Evolutionary conservation across 805 yeast genomes (phyloP).

Genomic region (Clavispora santaluciae): DNA sequence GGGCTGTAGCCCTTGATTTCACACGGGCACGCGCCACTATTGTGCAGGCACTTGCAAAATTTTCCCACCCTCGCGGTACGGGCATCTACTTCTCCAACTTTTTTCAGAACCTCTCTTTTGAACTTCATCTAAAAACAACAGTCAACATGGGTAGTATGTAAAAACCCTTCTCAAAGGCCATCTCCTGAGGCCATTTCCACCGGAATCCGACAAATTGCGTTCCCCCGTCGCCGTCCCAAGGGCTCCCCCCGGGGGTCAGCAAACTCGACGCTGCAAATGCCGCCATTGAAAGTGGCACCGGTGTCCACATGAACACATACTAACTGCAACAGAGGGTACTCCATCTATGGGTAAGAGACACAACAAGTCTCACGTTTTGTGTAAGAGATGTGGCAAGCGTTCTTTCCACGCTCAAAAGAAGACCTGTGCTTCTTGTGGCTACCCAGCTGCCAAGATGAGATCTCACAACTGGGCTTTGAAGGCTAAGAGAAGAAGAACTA

Average conservation of each 20-base stretch:
- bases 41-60: conserved; percentile 12
- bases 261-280: too few species aligned
- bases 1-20: conserved; percentile 15
- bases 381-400: conserved; percentile 99
- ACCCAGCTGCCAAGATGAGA: conserved; percentile 99
- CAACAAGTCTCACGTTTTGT: conserved; percentile 98
- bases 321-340: conserved; percentile 76
- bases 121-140: conserved; percentile 27
- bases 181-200: neutral
- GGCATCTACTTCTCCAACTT: conserved; percentile 7
- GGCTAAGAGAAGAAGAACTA: conserved; percentile 99
- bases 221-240: too few species aligned
- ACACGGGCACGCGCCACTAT: conserved; percentile 3
- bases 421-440: conserved; percentile 98
- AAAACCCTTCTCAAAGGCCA: conserved; percentile 11
- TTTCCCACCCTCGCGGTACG: conserved; percentile 13
- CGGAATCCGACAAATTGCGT: too few species aligned
- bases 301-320: conserved; percentile 11
- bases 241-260: too few species aligned
- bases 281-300: neutral
- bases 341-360: conserved; percentile 99
- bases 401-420: conserved; percentile 99
- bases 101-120: conserved; percentile 14
- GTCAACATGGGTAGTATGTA: conserved; percentile 75
- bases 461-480: conserved; percentile 98